Evolutionary conservation across 1,284 basidiomycete genomes (phyloP), one percentile per base, ranked within the genome.

Genomic region (Marasmius oreades): DNA sequence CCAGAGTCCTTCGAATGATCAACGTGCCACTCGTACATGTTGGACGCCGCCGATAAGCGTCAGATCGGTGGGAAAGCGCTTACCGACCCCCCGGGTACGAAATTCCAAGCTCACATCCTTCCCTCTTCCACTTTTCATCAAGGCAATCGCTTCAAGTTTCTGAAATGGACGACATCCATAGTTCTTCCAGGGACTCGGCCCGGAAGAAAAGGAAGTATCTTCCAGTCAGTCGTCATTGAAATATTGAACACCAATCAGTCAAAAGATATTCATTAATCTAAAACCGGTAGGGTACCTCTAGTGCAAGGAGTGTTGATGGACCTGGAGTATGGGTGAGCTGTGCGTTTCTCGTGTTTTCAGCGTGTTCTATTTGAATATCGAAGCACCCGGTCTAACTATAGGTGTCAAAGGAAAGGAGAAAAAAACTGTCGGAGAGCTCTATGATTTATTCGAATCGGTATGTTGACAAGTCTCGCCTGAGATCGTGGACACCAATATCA

Each of bases 241-340:
- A 36, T 28, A 43, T 51, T 55, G 48, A 2, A 56, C 28, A 31
- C 10, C 23, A 47, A 20, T 45, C 18, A 18, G 33, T 18, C 7
- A 34, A 16, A n/a, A 33, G 16, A 20, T 44, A 37, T 46, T 12
- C 42, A 5, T 36, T 8, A 20, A 11, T 20, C 36, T 44, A 36
- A 57, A 26, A 46, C 12, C 55, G 85, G 84, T 82, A 87, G 64
- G 85, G 85, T 8, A 83, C 82, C 1, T 78, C 84, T 8, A 77
- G 85, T 83, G 77, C 70, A 23, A 87, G 82, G 65, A 72, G 78
- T 52, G 70, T 73, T 55, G 85, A 88, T 57, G 89, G 90, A 5
- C 90, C 90, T 37, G 90, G 90, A 22, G 73, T 92, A 16, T 92
- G 90, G 90, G 85, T 84, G 5, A 90, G 85, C 62, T 92, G 89